A percentile compares a stretch with the other conserved stretches of the same genome.
phyloP scores from a whole-genome alignment of 2,329 filamentous ascomycete species.

The Pseudogymnoascus sp. region DNA sequence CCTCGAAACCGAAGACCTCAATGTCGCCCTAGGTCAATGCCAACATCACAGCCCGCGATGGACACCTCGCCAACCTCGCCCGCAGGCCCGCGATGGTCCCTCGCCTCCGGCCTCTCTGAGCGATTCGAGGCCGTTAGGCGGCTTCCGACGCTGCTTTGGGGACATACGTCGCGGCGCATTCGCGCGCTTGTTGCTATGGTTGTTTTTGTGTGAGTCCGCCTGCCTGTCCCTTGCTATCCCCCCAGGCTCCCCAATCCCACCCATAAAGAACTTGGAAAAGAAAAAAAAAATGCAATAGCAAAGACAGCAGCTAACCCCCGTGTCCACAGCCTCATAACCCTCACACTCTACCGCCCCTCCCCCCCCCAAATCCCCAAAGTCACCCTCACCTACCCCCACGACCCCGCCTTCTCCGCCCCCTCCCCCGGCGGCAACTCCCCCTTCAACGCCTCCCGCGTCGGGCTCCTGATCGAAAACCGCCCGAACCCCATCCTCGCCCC shows the following conservation, averaged over 20 bases:
- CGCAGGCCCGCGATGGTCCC: neutral
- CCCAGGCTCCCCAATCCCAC: constrained; percentile 20
- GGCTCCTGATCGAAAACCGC: constrained; percentile 44
- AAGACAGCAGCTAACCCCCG: neutral
- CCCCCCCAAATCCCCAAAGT: constrained; percentile 25
- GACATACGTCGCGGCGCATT: neutral
- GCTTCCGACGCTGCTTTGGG: neutral
- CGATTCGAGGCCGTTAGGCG: neutral
- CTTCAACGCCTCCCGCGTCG: constrained; percentile 42
- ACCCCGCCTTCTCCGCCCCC: neutral
- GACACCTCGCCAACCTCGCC: neutral
- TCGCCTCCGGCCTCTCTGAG: neutral
- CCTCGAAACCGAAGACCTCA: neutral
- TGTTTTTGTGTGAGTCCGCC: constrained; percentile 5
- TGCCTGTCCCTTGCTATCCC: neutral
- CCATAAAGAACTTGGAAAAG: constrained; percentile 31
- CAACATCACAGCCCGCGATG: neutral
- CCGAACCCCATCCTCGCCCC: constrained; percentile 41
- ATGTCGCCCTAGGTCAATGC: neutral
- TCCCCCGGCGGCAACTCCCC: neutral
- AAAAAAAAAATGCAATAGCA: constrained; percentile 29
- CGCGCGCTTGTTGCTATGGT: neutral
- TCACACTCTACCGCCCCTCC: constrained; percentile 30
- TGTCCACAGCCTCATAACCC: constrained; percentile 26
- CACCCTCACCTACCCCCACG: neutral